Base-by-base conservation (phyloP, 768 basidiomycete genomes). In the Phylloporus sp. region DNA sequence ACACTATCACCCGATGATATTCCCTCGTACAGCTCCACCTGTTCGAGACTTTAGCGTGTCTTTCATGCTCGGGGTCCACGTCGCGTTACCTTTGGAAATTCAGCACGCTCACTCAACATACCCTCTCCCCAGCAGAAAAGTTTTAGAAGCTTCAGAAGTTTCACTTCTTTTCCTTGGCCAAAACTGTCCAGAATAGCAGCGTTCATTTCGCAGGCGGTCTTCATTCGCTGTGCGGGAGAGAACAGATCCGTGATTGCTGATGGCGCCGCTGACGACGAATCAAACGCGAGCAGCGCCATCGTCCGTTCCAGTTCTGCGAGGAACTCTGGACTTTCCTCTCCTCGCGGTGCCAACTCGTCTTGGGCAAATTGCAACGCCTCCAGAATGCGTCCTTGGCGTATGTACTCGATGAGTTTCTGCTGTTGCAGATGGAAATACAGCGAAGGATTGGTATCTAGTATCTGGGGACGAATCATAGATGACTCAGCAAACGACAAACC, bases 361-460 rank as follows among this genome's bases (percentile, higher is more conserved):
- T 97, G 91, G 3, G 96, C 96, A 71, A 98, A 99, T 44, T 79
- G 71, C 38, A 99, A 70, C 1, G 94, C 96, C 33, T 90, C 84
- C 6, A 72, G 67, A 50, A 92, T 80, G 23, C 79, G 78, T 29
- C 87, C 86, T 42, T 84, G 79, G 1, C 94, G 87, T 55, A 98
- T 96, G 55, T 79, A 83, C 67, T 99, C 96, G 64, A 98, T 98
- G 31, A 99, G 73, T 58, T 86, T 90, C 66, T 96, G 92, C 53
- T 97, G 93, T 57, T 97, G 92, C 10, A 99, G 78, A 58, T 90
- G 90, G 69, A 99, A 99, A 65, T 94, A 94, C 42, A 99, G 71
- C 10, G 82, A 81, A 8, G 91, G 90, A 65, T 97, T 95, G 29
- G 88, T 91, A 66, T 99, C 96, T 61, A 99, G 76, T 60, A 99